phyloP scores from a whole-genome alignment of 129 eudicot species.

The Chrysanthemum seticuspe region DNA sequence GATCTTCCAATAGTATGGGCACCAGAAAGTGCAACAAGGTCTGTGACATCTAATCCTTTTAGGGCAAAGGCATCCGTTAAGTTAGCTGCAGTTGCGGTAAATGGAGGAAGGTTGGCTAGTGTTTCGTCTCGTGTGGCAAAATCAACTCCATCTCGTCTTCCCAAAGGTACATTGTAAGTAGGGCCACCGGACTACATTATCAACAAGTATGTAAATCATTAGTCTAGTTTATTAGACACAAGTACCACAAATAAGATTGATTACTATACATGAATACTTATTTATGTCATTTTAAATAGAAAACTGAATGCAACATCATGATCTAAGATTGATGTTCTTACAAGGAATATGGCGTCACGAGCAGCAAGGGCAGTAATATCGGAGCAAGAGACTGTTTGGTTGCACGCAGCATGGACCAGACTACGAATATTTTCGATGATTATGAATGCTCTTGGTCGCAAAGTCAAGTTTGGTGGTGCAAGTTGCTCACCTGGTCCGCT shows the following conservation, averaged over 20 bases:
- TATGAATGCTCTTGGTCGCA: too few relatives aligned
- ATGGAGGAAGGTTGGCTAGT: constrained; percentile 52
- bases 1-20: constrained; percentile 67
- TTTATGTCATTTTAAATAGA: too few relatives aligned
- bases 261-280: too few relatives aligned
- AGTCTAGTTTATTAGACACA: neutral
- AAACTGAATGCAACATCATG: too few relatives aligned
- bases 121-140: constrained; percentile 44
- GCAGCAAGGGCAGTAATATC: too few relatives aligned
- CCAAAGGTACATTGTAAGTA: constrained; percentile 50
- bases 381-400: too few relatives aligned
- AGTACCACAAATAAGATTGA: too few relatives aligned
- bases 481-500: constrained; percentile 58
- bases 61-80: constrained; percentile 36
- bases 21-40: constrained; percentile 67
- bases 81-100: constrained; percentile 34
- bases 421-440: constrained; percentile 2
- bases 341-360: too few relatives aligned
- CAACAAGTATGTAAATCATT: neutral
- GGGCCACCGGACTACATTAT: neutral
- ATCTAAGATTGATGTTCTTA: neutral
- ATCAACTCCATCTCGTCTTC: constrained; percentile 53
- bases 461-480: neutral
- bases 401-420: constrained; percentile 4
- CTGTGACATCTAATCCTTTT: constrained; percentile 49